A percentile compares a stretch with the other conserved stretches of the same genome.
Conservation (phyloP, 2,329 filamentous ascomycete genomes). For the Zasmidium citrigriseum region DNA sequence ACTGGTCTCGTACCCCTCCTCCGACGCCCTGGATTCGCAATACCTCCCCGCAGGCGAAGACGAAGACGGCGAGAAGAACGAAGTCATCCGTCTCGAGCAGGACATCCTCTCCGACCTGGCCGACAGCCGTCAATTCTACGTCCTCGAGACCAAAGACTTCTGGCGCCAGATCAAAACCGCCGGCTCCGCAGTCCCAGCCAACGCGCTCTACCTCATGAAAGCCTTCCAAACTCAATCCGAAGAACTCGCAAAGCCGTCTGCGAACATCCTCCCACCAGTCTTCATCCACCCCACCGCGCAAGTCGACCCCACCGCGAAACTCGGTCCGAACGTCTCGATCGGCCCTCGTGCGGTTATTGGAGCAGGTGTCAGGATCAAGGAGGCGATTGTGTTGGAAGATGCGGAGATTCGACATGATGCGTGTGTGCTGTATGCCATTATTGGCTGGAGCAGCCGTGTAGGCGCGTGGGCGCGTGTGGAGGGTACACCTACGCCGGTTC, state of each 20-base stretch:
- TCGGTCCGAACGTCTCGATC: conserved; percentile 95
- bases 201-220: conserved; percentile 94
- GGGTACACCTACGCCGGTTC: conserved; percentile 83
- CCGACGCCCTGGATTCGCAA: conserved; percentile 78
- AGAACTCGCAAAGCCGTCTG: conserved; percentile 79
- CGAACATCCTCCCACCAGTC: conserved; percentile 87
- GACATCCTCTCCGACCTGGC: conserved; percentile 94
- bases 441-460: conserved; percentile 94
- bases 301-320: conserved; percentile 92
- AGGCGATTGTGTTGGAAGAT: conserved; percentile 93
- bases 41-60: conserved; percentile 66
- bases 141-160: conserved; percentile 98
- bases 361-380: conserved; percentile 88
- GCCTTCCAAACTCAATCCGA: conserved; percentile 79
- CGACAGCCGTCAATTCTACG: conserved; percentile 97
- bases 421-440: conserved; percentile 91
- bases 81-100: conserved; percentile 93
- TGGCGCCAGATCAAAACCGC: conserved; percentile 99
- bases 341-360: conserved; percentile 85
- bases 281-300: conserved; percentile 91
- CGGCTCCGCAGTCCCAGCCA: conserved; percentile 92
- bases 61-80: conserved; percentile 73
- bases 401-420: conserved; percentile 95
- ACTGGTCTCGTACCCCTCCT: conserved; percentile 91
- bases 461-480: conserved; percentile 98